Evolutionary conservation across 306 rosid genomes (phyloP).

Genomic region (Prinsepia uniflora): DNA sequence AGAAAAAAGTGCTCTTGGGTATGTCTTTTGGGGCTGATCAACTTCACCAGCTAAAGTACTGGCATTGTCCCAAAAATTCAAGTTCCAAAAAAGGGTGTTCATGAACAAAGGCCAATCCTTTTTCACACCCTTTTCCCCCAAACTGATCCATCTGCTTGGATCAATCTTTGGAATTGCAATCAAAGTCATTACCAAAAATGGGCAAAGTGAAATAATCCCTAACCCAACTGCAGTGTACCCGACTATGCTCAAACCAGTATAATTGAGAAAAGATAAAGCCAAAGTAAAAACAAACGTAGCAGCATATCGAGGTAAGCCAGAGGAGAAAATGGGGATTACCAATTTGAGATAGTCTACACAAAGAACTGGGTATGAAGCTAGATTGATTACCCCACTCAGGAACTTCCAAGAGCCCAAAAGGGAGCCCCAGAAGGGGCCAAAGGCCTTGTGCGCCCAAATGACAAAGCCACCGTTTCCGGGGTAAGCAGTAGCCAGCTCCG

Average conservation of each 20-base stretch:
- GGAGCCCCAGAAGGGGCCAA: conserved; percentile 48
- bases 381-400: conserved; percentile 36
- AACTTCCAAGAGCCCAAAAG: conserved; percentile 47
- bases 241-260: conserved; percentile 36
- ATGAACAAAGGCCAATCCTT: conserved; percentile 47
- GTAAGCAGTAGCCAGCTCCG: conserved; percentile 41
- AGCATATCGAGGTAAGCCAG: conserved; percentile 31
- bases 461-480: conserved; percentile 46
- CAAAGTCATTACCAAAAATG: conserved; percentile 37
- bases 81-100: conserved; percentile 58
- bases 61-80: conserved; percentile 59
- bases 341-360: conserved; percentile 36
- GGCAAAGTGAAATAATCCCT: conserved; percentile 37
- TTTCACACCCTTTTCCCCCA: conserved; percentile 41
- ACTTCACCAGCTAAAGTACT: conserved; percentile 62
- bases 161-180: conserved; percentile 41
- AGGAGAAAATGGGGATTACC: conserved; percentile 36
- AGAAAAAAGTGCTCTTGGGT: conserved; percentile 39
- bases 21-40: conserved; percentile 46
- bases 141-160: conserved; percentile 45
- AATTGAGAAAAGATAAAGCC: conserved; percentile 38
- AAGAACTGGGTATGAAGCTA: conserved; percentile 42
- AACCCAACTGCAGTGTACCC: conserved; percentile 38
- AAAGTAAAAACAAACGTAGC: conserved; percentile 30
- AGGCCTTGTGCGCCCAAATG: conserved; percentile 37